Base-by-base conservation (phyloP, 129 eudicot species). In the Flaveria sonorensis region DNA sequence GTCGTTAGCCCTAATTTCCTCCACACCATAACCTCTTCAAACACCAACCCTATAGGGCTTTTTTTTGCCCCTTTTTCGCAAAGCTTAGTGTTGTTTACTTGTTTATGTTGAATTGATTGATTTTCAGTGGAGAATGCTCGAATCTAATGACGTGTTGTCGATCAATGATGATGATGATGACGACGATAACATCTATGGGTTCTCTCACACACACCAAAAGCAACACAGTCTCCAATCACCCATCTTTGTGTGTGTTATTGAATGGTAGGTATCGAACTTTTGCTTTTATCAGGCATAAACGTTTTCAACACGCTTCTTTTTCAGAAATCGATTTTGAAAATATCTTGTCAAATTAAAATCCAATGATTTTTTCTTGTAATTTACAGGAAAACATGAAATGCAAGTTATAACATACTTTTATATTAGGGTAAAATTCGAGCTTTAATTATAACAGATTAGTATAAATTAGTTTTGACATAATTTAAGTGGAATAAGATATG, bases 1-100 rank as follows among this genome's bases (percentile, higher is more conserved):
- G 63, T 30, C 36, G 36, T 30, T 30, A 30, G 36, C 36, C 36
- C 36, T 3, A 30, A 74, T 23, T 53, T 74, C 43, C 72, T 56
- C 78, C 76, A 79, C 76, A 85, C 82, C 89, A 82, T 79, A 79
- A 82, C 18, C 16, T 72, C 68, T 79, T 63, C 36, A 52, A 52
- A 71, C 71, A 30, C 48, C 11, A 45, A 45, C 50, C 50, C 50
- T 45, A 1, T 9, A 7, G 43, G 40, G 69, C 42, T 73, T 73
- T 2, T 26, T 73, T 23, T 39, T 62, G 79, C 46, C 30, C 26
- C 28, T 20, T 52, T 52, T 67, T 0, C 7, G 5, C 28, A 52
- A n/a, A 72, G n/a, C 12, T 19, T 36, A 24, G 46, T 24, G 75
- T 56, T 56, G 75, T 26, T 30, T 12, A 13, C 16, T 61, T 55